Conservation (phyloP, 2,329 filamentous ascomycete species). For the Tolypocladium ophioglossoides region DNA sequence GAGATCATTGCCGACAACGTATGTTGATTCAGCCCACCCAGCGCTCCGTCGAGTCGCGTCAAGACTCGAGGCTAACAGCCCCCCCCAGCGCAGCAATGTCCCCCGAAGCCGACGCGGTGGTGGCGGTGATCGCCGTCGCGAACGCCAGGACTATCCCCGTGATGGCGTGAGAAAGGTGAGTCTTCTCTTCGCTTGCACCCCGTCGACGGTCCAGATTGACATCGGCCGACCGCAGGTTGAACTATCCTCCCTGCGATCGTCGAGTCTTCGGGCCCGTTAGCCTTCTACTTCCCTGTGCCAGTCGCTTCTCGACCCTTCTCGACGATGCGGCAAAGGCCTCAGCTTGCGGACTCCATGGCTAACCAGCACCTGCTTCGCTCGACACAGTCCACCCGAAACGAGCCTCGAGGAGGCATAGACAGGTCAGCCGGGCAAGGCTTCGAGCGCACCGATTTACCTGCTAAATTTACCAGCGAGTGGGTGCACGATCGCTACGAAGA, state of each 20-base stretch:
- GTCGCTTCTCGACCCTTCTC: slow-evolving; percentile 18
- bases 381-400: slow-evolving; percentile 51
- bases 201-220: neutral
- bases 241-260: slow-evolving; percentile 17
- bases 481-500: slow-evolving; percentile 86
- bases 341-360: slow-evolving; percentile 23
- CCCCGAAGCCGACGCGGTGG: slow-evolving; percentile 25
- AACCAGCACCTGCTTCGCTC: slow-evolving; percentile 19
- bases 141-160: slow-evolving; percentile 49
- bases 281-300: slow-evolving; percentile 16
- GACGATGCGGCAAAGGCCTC: slow-evolving; percentile 17
- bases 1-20: slow-evolving; percentile 45
- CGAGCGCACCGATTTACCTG: slow-evolving; percentile 9
- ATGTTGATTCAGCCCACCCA: slow-evolving; percentile 5
- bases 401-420: slow-evolving; percentile 54
- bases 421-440: slow-evolving; percentile 36
- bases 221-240: slow-evolving; percentile 18
- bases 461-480: slow-evolving; percentile 58
- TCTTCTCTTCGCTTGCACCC: neutral
- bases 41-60: neutral
- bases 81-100: slow-evolving; percentile 19
- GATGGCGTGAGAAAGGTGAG: slow-evolving; percentile 84
- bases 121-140: slow-evolving; percentile 21
- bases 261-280: slow-evolving; percentile 17
- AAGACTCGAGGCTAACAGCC: neutral